phyloP scores from a whole-genome alignment of 2,329 filamentous ascomycete genomes.

The Tricladium varicosporioides region DNA sequence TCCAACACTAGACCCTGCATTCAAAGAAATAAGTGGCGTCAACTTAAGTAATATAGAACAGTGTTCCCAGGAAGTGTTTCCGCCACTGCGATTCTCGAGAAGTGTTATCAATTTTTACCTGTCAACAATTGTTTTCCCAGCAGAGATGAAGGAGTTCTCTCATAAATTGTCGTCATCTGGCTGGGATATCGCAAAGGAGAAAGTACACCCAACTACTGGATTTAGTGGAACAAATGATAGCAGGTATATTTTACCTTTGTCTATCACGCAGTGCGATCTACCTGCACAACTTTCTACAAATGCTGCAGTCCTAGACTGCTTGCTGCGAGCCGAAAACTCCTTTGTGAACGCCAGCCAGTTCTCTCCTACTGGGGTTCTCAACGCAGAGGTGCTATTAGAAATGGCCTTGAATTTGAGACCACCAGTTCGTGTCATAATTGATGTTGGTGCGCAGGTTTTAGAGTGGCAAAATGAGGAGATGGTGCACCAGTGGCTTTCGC shows the following conservation, averaged over 20 bases:
- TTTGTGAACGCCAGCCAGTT: constrained; percentile 27
- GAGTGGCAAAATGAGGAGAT: constrained; percentile 58
- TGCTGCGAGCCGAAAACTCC: constrained; percentile 53
- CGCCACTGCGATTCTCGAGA: constrained; percentile 50
- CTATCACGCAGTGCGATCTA: constrained; percentile 53
- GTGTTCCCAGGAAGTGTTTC: constrained; percentile 50
- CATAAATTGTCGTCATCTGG: constrained; percentile 63
- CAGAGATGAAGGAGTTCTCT: constrained; percentile 60
- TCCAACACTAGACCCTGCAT: constrained; percentile 35
- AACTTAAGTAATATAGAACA: constrained; percentile 56
- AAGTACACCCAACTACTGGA: constrained; percentile 55
- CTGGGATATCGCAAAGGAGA: constrained; percentile 56
- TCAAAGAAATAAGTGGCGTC: constrained; percentile 46
- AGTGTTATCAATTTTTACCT: constrained; percentile 63
- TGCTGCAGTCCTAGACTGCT: constrained; percentile 57
- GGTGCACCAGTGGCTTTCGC: constrained; percentile 50
- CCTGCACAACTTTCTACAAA: constrained; percentile 59
- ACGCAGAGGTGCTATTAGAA: constrained; percentile 44
- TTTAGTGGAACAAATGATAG: constrained; percentile 72
- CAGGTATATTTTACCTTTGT: constrained; percentile 52
- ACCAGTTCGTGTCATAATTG: constrained; percentile 58
- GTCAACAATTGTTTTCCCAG: constrained; percentile 55
- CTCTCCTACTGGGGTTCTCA: constrained; percentile 9
- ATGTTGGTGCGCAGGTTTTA: constrained; percentile 68
- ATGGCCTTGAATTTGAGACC: constrained; percentile 40